A percentile compares a stretch with the other conserved stretches of the same genome.
phyloP scores from a whole-genome alignment of 352 stramenopile genomes.

The Phytophthora palmivora region DNA sequence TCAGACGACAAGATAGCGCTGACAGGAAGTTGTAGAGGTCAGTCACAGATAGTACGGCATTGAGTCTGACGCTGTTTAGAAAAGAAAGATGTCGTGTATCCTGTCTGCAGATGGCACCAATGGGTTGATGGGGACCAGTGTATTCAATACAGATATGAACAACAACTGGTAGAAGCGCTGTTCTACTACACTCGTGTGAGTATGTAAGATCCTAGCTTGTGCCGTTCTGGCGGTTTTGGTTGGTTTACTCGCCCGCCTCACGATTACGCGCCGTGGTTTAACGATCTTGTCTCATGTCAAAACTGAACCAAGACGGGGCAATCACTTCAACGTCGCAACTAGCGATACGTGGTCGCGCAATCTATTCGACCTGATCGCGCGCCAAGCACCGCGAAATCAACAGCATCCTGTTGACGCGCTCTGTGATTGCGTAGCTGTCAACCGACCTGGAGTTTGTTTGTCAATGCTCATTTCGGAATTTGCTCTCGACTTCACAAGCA shows the following conservation, averaged over 20 bases:
- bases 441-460: background rate
- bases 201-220: no score
- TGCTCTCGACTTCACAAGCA: conserved; percentile 20
- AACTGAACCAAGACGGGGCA: conserved; percentile 20
- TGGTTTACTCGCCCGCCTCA: background rate
- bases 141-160: no score
- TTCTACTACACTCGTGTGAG: no score
- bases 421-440: conserved; percentile 2
- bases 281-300: conserved; percentile 19
- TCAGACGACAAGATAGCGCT: background rate
- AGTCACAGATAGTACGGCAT: conserved; percentile 5
- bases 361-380: conserved; percentile 25
- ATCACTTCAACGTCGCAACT: conserved; percentile 20
- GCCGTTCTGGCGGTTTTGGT: no score
- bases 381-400: conserved; percentile 28
- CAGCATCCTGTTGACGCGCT: conserved; percentile 21
- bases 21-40: conserved; percentile 7
- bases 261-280: background rate
- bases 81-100: conserved; percentile 7
- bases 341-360: conserved; percentile 15
- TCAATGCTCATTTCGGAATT: conserved; percentile 30
- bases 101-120: background rate
- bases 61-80: background rate
- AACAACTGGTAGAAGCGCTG: no score
- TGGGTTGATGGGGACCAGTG: no score